Conservation (phyloP, 257 asterid genomes). For the Cynanchum wilfordii region DNA sequence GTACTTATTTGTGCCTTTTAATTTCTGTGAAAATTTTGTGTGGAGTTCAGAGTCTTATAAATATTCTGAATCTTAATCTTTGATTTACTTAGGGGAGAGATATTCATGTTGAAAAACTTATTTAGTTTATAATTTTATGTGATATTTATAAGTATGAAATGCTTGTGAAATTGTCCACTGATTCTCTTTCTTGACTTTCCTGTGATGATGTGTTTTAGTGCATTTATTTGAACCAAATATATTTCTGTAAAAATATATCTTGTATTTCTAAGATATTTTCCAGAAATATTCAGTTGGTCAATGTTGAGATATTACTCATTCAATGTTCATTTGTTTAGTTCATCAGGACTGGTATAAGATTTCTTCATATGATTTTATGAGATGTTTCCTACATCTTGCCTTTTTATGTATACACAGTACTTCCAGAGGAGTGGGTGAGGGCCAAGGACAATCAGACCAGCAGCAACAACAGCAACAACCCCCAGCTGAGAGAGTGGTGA, state of each 20-base stretch:
- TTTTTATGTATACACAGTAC: slow-evolving; percentile 50
- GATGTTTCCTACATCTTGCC: slow-evolving; percentile 10
- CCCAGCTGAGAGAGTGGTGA: slow-evolving; percentile 67
- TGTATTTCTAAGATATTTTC: background rate
- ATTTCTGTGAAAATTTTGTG: no score
- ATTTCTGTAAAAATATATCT: background rate
- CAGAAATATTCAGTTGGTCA: background rate
- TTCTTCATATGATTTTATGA: background rate
- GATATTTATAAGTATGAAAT: background rate
- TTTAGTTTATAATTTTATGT: background rate
- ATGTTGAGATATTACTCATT: background rate
- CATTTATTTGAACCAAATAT: background rate
- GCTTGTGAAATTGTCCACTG: background rate
- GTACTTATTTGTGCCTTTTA: no score
- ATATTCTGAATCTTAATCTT: background rate
- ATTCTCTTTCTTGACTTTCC: background rate
- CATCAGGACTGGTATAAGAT: background rate
- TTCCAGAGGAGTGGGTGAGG: slow-evolving; percentile 47
- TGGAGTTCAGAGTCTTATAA: no score
- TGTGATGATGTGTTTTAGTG: background rate
- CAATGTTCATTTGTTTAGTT: background rate
- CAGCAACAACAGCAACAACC: slow-evolving; percentile 52
- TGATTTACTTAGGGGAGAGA: background rate
- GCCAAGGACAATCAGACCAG: slow-evolving; percentile 61
- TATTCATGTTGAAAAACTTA: background rate